These are phyloP conservation scores for Trichoderma oligosporum DNA, from an alignment of 2,329 filamentous ascomycete species.

Conservation along the genomic window DNA sequence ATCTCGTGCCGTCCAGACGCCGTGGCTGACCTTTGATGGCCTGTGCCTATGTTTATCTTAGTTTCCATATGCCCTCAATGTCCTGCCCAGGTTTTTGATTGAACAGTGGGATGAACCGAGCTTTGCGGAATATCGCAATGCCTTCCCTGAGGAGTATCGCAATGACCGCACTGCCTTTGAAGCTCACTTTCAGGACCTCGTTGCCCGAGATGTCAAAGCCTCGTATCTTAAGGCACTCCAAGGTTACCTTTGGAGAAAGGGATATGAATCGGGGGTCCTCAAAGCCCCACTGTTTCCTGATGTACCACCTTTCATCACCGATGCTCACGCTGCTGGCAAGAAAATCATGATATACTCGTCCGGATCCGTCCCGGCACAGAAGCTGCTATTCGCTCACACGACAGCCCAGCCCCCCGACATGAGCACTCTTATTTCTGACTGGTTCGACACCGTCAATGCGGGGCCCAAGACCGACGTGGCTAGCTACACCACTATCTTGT, in stretches of 20 bases:
- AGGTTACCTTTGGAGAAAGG: conserved; percentile 72
- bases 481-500: conserved; percentile 66
- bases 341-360: conserved; percentile 76
- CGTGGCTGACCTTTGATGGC: conserved; percentile 16
- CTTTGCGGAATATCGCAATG: conserved; percentile 65
- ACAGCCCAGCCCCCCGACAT: conserved; percentile 57
- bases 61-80: conserved; percentile 73
- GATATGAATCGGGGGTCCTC: conserved; percentile 67
- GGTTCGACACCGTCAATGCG: conserved; percentile 79
- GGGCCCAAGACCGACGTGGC: conserved; percentile 64
- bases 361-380: conserved; percentile 75
- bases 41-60: conserved; percentile 34
- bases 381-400: conserved; percentile 70
- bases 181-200: conserved; percentile 66
- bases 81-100: conserved; percentile 60
- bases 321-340: conserved; percentile 55
- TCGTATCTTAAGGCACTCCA: conserved; percentile 76
- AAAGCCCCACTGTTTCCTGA: conserved; percentile 71
- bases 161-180: conserved; percentile 56
- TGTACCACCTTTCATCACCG: conserved; percentile 59
- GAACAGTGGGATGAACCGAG: conserved; percentile 62
- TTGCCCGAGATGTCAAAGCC: conserved; percentile 68
- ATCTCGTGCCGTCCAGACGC: not conserved
- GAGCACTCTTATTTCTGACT: conserved; percentile 56
- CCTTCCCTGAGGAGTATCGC: conserved; percentile 65